phyloP scores from a whole-genome alignment of 768 basidiomycete species.

The Sporobolomyces phaffii region DNA sequence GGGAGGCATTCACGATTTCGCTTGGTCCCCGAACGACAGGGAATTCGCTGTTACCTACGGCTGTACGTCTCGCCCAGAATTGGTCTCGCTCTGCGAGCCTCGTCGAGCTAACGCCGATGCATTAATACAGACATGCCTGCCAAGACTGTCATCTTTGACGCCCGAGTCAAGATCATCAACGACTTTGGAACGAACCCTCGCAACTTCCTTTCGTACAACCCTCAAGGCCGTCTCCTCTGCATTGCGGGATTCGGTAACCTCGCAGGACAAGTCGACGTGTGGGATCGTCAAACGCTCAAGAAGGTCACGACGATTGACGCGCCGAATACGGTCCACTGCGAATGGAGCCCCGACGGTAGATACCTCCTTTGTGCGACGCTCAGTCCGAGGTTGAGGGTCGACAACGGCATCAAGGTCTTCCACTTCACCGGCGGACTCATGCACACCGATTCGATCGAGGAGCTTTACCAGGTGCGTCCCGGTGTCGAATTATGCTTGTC shows the following conservation, averaged over 20 bases:
- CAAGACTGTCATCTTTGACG: constrained; percentile 83
- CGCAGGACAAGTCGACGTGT: constrained; percentile 85
- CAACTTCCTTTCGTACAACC: constrained; percentile 92
- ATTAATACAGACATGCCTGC: constrained; percentile 76
- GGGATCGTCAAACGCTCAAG: constrained; percentile 75
- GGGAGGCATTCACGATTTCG: constrained; percentile 92
- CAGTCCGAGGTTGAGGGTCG: constrained; percentile 89
- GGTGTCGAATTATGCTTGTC: not conserved
- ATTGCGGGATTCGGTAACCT: constrained; percentile 96
- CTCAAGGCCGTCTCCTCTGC: constrained; percentile 77
- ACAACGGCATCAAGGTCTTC: constrained; percentile 96
- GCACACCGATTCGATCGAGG: constrained; percentile 73
- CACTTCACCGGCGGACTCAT: constrained; percentile 83
- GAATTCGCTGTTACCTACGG: constrained; percentile 96
- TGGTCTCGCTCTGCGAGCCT: not conserved
- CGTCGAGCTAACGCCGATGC: not conserved
- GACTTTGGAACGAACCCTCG: constrained; percentile 84
- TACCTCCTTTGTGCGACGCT: constrained; percentile 90
- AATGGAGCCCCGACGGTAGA: constrained; percentile 90
- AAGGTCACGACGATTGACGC: constrained; percentile 78
- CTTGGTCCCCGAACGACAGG: constrained; percentile 80
- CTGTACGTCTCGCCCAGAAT: constrained; percentile 55
- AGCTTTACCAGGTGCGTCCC: constrained; percentile 67
- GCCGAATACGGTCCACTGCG: constrained; percentile 86
- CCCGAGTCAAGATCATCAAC: constrained; percentile 75